Evolutionary conservation across 2,329 filamentous ascomycete genomes (phyloP).

Genomic region (Diaporthe longicolla): DNA sequence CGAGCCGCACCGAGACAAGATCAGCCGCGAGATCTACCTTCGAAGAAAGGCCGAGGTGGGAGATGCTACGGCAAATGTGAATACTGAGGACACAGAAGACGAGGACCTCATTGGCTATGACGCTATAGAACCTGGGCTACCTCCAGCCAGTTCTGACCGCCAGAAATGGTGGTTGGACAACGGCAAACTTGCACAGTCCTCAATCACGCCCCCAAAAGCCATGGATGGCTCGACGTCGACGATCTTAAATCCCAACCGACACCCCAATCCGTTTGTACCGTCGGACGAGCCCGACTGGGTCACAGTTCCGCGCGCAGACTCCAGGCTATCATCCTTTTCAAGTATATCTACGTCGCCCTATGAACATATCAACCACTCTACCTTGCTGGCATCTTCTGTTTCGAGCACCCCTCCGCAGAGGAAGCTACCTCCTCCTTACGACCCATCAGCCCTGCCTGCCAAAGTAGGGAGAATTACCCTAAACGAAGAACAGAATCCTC

Average conservation of each 20-base stretch:
- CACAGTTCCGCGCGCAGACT: slow-evolving; percentile 68
- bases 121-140: slow-evolving; percentile 83
- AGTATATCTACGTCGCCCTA: slow-evolving; percentile 73
- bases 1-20: slow-evolving; percentile 77
- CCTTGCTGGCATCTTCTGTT: slow-evolving; percentile 60
- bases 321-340: slow-evolving; percentile 67
- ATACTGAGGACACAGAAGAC: slow-evolving; percentile 75
- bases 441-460: slow-evolving; percentile 60
- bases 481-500: slow-evolving; percentile 54
- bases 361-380: slow-evolving; percentile 69
- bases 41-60: slow-evolving; percentile 77
- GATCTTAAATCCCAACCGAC: slow-evolving; percentile 79
- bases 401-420: slow-evolving; percentile 61
- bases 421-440: slow-evolving; percentile 67
- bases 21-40: slow-evolving; percentile 82
- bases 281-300: slow-evolving; percentile 90
- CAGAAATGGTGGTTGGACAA: slow-evolving; percentile 80
- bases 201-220: slow-evolving; percentile 73
- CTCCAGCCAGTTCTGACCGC: slow-evolving; percentile 76
- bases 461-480: slow-evolving; percentile 61
- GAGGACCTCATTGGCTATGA: slow-evolving; percentile 88
- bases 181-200: slow-evolving; percentile 81
- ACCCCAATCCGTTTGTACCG: slow-evolving; percentile 84
- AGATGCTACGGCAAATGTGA: slow-evolving; percentile 70
- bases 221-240: slow-evolving; percentile 64